Conservation (phyloP, 371 early-diverging fungal species). For the Mortierella sp. region DNA sequence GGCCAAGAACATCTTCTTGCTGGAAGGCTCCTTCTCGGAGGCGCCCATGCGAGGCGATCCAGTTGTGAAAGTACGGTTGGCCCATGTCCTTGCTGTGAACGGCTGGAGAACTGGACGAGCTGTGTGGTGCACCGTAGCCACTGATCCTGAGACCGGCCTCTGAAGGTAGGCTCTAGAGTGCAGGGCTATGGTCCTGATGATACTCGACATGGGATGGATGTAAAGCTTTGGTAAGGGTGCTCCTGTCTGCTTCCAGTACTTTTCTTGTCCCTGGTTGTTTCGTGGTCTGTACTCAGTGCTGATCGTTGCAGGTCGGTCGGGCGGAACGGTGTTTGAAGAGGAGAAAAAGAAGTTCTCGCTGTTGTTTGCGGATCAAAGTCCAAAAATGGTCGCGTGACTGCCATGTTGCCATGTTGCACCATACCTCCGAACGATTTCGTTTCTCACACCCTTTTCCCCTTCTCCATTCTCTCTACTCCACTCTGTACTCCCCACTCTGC, state of each 20-base stretch:
- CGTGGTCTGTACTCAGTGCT: too few relatives aligned
- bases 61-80: slow-evolving; percentile 1
- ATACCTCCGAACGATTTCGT: background rate
- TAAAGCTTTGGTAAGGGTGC: too few relatives aligned
- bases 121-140: too few relatives aligned
- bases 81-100: slow-evolving; percentile 8
- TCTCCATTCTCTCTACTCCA: background rate
- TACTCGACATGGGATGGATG: background rate
- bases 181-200: background rate
- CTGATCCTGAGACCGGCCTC: too few relatives aligned
- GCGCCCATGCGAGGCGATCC: background rate
- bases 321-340: too few relatives aligned
- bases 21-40: slow-evolving; percentile 27
- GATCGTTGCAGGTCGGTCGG: too few relatives aligned
- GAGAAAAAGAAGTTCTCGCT: too few relatives aligned
- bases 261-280: too few relatives aligned
- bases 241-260: too few relatives aligned
- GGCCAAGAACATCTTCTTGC: slow-evolving; percentile 35
- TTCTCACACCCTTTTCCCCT: background rate
- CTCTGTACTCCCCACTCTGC: background rate
- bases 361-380: too few relatives aligned
- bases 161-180: background rate
- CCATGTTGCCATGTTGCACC: background rate
- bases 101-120: background rate
- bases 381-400: too few relatives aligned